Evolutionary conservation across 306 rosid genomes (phyloP), one percentile per base, ranked within the genome.

Genomic region (Cicer cuneatum): DNA sequence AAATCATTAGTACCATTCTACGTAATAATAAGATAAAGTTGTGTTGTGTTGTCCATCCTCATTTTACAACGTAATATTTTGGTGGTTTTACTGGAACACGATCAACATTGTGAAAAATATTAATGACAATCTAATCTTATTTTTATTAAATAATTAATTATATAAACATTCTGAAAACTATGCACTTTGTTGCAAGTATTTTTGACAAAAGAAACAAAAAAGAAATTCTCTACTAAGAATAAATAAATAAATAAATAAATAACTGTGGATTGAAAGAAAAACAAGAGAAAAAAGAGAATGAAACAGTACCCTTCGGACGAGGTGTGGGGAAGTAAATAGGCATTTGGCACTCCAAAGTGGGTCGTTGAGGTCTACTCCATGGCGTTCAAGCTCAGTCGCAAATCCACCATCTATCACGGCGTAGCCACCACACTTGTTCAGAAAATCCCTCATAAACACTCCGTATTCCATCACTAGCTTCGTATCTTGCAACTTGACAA

Each of bases 311-410:
- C 93, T 85, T 73, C 90, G 74, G 38, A 91, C 87, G 16, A 94
- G 94, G 37, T 94, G 95, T 2, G 98, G 85, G 0, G 97, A 89
- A 33, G 51, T 80, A 58, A 91, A 29, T 38, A 94, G 97, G 86
- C 97, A 94, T 80, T 88, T 94, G 79, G 97, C 94, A 82, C 98
- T 91, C 98, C 98, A 94, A 2, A 94, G 90, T 67, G 96, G 89
- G 73, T 94, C 98, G 69, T 91, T 75, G 41, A 94, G 91, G 78
- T 94, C 93, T 19, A 96, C 96, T 0, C 97, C 98, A 18, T 84
- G 97, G 16, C 97, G 88, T 82, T 94, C 96, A 5, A 94, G 91
- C 82, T 94, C 98, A 0, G 97, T 94, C 4, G 93, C 97, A 19
- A 89, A 94, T 8, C 98, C 98, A 33, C 98, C 97, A 54, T 94